A percentile compares a stretch with the other conserved stretches of the same genome.
Conservation (phyloP, 305 asterid species). For the Solanum chacoense region DNA sequence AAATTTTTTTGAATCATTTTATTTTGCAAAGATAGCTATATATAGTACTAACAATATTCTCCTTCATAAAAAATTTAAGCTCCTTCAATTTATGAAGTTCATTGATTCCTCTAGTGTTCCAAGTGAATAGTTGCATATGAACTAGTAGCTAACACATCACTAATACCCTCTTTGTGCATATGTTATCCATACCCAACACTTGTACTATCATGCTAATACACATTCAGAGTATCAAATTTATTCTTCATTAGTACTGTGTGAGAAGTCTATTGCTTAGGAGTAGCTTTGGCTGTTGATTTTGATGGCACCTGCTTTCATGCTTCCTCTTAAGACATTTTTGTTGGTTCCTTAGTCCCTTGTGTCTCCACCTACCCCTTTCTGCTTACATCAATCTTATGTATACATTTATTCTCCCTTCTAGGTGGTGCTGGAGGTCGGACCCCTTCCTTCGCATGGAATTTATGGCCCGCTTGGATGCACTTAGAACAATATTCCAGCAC, state of each 20-base stretch:
- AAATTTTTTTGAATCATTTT: neutral
- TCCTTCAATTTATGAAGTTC: neutral
- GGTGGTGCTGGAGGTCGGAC: neutral
- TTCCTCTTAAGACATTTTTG: neutral
- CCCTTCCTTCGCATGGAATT: no score
- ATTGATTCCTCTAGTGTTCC: neutral
- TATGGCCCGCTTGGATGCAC: no score
- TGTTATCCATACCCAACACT: neutral
- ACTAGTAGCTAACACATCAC: neutral
- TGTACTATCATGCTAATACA: neutral
- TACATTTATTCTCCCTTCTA: neutral
- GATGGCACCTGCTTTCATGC: neutral
- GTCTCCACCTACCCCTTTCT: neutral
- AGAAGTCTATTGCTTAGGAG: neutral
- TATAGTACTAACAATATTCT: neutral
- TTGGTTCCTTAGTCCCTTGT: neutral
- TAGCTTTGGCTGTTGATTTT: neutral
- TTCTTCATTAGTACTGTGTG: neutral
- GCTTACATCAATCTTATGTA: neutral
- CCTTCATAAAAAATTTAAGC: neutral
- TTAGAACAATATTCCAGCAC: no score
- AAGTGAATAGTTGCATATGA: neutral
- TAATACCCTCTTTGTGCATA: neutral
- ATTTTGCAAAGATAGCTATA: neutral
- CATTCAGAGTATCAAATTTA: neutral